These are phyloP conservation scores for Multifurca ochricompacta DNA, from an alignment of 768 basidiomycete genomes.

Conservation along the genomic window DNA sequence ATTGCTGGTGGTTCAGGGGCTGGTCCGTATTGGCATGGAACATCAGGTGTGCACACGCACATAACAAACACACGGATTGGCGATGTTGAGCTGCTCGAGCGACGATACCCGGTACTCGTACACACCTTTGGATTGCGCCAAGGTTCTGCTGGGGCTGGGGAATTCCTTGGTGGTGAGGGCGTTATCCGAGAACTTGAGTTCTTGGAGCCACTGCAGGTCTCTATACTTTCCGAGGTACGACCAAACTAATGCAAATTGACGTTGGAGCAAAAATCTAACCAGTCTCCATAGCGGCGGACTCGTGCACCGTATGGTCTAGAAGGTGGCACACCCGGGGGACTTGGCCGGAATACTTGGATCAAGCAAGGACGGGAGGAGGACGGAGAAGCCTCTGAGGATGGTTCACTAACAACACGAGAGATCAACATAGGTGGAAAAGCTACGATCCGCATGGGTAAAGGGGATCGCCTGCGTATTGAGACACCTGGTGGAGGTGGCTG, in stretches of 20 bases:
- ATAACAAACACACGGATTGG: slow-evolving; percentile 92
- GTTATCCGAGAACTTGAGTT: slow-evolving; percentile 80
- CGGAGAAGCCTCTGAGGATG: slow-evolving; percentile 48
- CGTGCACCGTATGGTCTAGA: slow-evolving; percentile 81
- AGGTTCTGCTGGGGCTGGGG: slow-evolving; percentile 62
- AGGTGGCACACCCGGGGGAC: slow-evolving; percentile 63
- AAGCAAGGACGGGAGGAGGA: slow-evolving; percentile 59
- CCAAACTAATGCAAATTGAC: slow-evolving; percentile 9
- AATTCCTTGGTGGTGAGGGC: slow-evolving; percentile 77
- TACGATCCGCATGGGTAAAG: slow-evolving; percentile 81
- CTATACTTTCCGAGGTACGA: slow-evolving; percentile 83
- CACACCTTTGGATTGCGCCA: slow-evolving; percentile 73
- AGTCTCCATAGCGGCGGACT: slow-evolving; percentile 55
- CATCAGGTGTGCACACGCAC: slow-evolving; percentile 88
- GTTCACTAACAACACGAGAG: slow-evolving; percentile 53
- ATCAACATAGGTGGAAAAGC: slow-evolving; percentile 91
- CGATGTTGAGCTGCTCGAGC: slow-evolving; percentile 89
- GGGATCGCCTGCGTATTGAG: slow-evolving; percentile 72
- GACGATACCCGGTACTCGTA: slow-evolving; percentile 86
- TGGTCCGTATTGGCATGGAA: slow-evolving; percentile 84
- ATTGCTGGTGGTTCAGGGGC: slow-evolving; percentile 93
- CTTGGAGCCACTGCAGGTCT: slow-evolving; percentile 73
- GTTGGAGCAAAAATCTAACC: not conserved
- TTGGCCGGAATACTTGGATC: slow-evolving; percentile 86
- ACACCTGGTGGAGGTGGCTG: slow-evolving; percentile 91